Base-by-base conservation (phyloP, 148 eudicot genomes). In the Silene uniflora region DNA sequence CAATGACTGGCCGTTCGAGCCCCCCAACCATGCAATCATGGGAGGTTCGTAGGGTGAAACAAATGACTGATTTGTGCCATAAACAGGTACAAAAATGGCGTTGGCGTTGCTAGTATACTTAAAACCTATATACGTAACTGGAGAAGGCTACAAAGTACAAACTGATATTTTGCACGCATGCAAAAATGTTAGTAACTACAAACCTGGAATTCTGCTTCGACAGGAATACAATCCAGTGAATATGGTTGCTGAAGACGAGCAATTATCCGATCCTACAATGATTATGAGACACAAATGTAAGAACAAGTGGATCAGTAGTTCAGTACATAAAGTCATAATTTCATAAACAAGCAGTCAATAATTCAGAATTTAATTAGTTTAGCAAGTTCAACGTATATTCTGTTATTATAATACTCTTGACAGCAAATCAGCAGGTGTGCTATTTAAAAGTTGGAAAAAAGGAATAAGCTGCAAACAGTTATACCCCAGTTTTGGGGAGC, bases 181-280 rank as follows among this genome's bases (percentile, higher is more conserved):
- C 21, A 13, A 54, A 77, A 29, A 52, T 25, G 18, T 60, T 35
- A 42, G 64, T 73, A 27, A 54, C 17, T 69, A 78, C 86, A 60
- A 60, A 94, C 98, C 97, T 94, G 98, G 83, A 84, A 94, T 86
- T 94, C 98, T 65, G 98, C 97, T 85, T 94, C 98, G 69, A 94
- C 98, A 0, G 98, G 98, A 83, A 94, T 94, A 83, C 98, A 94
- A 78, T 94, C 98, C 79, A 94, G 81, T 18, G 98, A 91, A 84
- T 94, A 94, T 52, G 98, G 98, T 81, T 94, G 98, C 75, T 94
- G 98, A 81, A 94, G 98, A 59, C 98, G 98, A 77, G 98, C 98
- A 80, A 94, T 91, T 27, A 94, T 94, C 21, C 98, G 89, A 80
- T 94, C 98, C 98, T 94, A 85, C 19, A 62, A 47, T 16, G 44